Evolutionary conservation across 2,329 filamentous ascomycete species (phyloP).

Genomic region (Venturia nashicola): DNA sequence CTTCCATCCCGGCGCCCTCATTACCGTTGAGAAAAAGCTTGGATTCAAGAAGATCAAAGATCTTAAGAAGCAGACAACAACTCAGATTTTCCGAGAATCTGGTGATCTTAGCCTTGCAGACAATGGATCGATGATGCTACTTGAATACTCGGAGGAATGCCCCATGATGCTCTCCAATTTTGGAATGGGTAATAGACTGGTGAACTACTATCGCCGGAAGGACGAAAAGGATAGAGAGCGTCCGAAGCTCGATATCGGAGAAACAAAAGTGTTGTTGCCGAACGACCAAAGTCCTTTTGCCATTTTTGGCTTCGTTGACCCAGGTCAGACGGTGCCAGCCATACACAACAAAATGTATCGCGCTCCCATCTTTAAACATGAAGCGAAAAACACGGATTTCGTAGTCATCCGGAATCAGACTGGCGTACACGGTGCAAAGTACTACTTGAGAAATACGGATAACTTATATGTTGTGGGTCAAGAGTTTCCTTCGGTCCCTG

Average conservation of each 20-base stretch:
- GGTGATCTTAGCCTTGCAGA: constrained; percentile 79
- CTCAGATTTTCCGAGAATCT: constrained; percentile 65
- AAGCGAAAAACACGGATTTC: constrained; percentile 68
- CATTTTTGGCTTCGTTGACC: constrained; percentile 84
- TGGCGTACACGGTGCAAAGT: constrained; percentile 62
- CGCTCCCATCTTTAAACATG: constrained; percentile 84
- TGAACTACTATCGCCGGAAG: constrained; percentile 92
- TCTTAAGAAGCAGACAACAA: constrained; percentile 65
- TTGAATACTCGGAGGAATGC: constrained; percentile 93
- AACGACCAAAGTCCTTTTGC: constrained; percentile 95
- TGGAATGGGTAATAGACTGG: constrained; percentile 89
- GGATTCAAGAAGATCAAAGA: constrained; percentile 54
- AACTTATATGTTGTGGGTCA: constrained; percentile 87
- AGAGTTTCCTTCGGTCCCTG: constrained; percentile 80
- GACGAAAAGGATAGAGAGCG: constrained; percentile 64
- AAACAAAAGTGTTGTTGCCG: constrained; percentile 74
- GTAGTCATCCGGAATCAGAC: constrained; percentile 74
- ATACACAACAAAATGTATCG: constrained; percentile 93
- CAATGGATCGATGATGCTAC: constrained; percentile 74
- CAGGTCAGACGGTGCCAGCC: constrained; percentile 80
- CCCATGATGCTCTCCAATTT: constrained; percentile 90
- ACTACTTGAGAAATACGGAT: constrained; percentile 80
- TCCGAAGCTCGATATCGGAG: constrained; percentile 74
- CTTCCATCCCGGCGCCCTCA: constrained; percentile 56
- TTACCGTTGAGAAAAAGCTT: constrained; percentile 47